Evolutionary conservation across 768 basidiomycete species (phyloP), one percentile per base, ranked within the genome.

Genomic region (Leccinum olivaceopallidum): DNA sequence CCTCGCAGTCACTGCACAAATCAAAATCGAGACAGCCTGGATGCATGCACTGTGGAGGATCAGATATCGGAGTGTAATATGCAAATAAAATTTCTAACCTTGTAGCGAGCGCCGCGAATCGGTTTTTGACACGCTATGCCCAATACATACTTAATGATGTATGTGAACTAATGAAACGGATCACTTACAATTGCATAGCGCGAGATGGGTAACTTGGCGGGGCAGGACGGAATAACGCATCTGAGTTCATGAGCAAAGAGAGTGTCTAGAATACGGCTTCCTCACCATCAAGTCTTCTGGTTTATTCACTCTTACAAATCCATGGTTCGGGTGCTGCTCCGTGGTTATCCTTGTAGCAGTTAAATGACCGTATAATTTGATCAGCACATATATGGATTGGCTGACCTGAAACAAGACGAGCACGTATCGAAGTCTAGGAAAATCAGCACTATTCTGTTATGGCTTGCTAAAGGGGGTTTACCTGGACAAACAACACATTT

Each of bases 281-380:
- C 82, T 67, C 65, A 88, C 88, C 67, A 88, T 80, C 63, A 85
- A 79, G 62, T 88, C 85, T 28, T 80, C 76, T 4, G 79, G 74
- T 12, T 79, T 81, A 39, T 67, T 68, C 22, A 95, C 73, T 67
- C 80, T 85, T 24, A 89, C 84, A 70, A 94, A 95, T 2, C 84
- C 75, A 67, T 95, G 93, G 22, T 68, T 61, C 5, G 93, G 93
- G 71, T 95, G 93, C 57, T 92, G 89, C 66, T 88, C 85, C n/a
- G 71, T 60, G 1, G 84, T 86, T 56, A 92, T 91, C 61, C 83
- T 88, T 59, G 20, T 53, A 56, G 53, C 30, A 12, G 39, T 34
- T 24, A 59, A 14, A 44, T n/a, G 10, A 6, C n/a, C 14, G 60
- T 36, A 20, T 20, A 50, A 14, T 4, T 30, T 14, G 47, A 52